Evolutionary conservation across 1,284 basidiomycete genomes (phyloP), one percentile per base, ranked within the genome.

Genomic region (Sporisorium reilianum): DNA sequence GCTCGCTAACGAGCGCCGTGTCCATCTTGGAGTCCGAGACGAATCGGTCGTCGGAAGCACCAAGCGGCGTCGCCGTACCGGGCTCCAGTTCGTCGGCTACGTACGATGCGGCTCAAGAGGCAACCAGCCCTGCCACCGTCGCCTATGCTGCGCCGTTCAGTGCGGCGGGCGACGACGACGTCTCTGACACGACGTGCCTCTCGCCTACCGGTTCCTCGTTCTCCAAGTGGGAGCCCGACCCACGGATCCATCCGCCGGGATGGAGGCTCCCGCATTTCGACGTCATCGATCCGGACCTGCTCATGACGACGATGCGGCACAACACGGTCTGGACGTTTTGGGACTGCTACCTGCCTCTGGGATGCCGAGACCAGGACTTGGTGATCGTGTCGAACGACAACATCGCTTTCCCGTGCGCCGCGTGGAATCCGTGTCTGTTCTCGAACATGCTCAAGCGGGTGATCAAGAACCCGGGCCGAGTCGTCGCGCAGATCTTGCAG

Each of bases 291-390:
- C 68, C 73, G 11, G 63, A 53, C 5, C 0, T 30, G 22, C 56
- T 75, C 28, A 52, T 64, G 59, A 64, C 62, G 0, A 46, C 56
- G 26, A 42, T 65, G 46, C 63, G 68, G 0, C 55, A 71, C 36
- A 41, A 41, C 8, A 75, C 73, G 8, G 68, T 71, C 11, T 75
- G 73, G 73, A 71, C 67, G 7, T 75, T 75, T 23, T 75, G 73
- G 73, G 73, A 75, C 61, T 75, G 68, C 53, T 64, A 61, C n/a
- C 50, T 70, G 16, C 73, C 73, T 3, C 53, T 75, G 2, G 73
- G 73, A 5, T 58, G 64, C n/a, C 64, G 73, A 8, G 73, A 71
- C 28, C 67, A 75, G 49, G 73, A 75, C 34, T 51, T 75, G 55
- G 63, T 75, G 12, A 16, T 75, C 16, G 26, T 61, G n/a, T 71